Percentiles rank a stretch among this genome's conserved stretches.
These are phyloP conservation scores for Osmanthus fragrans DNA, from an alignment of 257 asterid genomes.

Conservation along the genomic window DNA sequence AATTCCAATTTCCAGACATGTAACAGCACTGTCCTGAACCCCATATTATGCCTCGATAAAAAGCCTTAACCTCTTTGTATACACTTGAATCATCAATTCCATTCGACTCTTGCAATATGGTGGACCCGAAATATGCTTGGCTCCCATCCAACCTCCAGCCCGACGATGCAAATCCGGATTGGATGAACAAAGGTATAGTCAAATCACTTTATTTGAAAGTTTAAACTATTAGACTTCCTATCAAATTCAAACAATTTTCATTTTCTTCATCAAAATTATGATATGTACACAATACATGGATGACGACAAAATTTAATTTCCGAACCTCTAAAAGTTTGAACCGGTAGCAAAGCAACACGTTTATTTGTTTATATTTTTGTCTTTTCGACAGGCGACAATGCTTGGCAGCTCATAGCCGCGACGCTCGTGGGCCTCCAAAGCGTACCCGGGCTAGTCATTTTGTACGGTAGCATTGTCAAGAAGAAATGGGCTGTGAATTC, in stretches of 20 bases:
- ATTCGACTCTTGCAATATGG: background rate
- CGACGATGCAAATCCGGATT: slow-evolving; percentile 44
- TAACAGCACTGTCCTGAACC: slow-evolving; percentile 1
- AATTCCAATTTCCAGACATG: slow-evolving; percentile 10
- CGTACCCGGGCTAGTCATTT: slow-evolving; percentile 63
- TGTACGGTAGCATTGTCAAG: slow-evolving; percentile 79
- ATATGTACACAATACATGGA: no score
- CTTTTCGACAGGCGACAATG: slow-evolving; percentile 43
- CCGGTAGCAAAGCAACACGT: no score
- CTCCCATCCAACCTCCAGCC: slow-evolving; percentile 45
- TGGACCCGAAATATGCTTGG: slow-evolving; percentile 26
- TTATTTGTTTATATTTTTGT: background rate
- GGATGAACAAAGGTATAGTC: slow-evolving; percentile 60
- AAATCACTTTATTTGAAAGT: background rate
- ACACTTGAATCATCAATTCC: background rate
- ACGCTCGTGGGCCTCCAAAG: slow-evolving; percentile 78
- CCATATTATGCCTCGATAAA: background rate
- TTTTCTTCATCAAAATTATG: no score
- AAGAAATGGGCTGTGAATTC: slow-evolving; percentile 91
- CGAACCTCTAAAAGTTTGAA: background rate
- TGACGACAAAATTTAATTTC: no score
- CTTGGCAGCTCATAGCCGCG: slow-evolving; percentile 80
- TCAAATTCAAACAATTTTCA: no score
- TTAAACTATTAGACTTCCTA: no score
- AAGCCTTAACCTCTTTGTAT: background rate